Evolutionary conservation across 176 grass and related monocot genomes (phyloP).

Genomic region (Chrysopogon serrulatus): DNA sequence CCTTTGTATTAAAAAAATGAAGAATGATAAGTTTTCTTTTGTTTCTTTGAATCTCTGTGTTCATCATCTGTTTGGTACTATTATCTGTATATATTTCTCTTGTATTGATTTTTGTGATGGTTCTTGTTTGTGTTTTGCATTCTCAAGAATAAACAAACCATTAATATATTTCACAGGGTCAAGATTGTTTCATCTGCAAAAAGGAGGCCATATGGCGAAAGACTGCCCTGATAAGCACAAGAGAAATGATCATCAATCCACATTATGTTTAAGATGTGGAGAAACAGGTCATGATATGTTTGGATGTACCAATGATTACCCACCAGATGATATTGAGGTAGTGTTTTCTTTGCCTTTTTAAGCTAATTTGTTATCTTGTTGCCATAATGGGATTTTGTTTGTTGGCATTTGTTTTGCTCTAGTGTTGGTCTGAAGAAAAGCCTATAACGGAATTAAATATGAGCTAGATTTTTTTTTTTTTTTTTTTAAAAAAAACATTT

Average conservation of each 20-base stretch:
- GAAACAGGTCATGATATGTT: constrained; percentile 79
- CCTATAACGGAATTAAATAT: neutral
- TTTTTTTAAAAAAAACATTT: too few relatives aligned
- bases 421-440: neutral
- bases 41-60: neutral
- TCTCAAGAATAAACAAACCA: neutral
- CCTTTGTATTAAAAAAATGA: constrained; percentile 10
- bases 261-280: constrained; percentile 82
- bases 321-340: constrained; percentile 74
- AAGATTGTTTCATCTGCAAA: constrained; percentile 92
- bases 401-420: neutral
- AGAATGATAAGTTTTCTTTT: neutral
- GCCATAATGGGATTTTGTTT: neutral
- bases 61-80: neutral
- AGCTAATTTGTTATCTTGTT: neutral
- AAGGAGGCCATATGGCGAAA: constrained; percentile 81
- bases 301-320: constrained; percentile 70
- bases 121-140: neutral
- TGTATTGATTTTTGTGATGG: neutral
- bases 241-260: constrained; percentile 41
- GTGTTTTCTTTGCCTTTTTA: constrained; percentile 10
- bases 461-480: neutral
- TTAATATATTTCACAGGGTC: constrained; percentile 51
- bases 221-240: constrained; percentile 90
- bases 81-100: neutral